These are phyloP conservation scores for Diaporthe sp. DNA, from an alignment of 2,329 filamentous ascomycete species.

Conservation along the genomic window DNA sequence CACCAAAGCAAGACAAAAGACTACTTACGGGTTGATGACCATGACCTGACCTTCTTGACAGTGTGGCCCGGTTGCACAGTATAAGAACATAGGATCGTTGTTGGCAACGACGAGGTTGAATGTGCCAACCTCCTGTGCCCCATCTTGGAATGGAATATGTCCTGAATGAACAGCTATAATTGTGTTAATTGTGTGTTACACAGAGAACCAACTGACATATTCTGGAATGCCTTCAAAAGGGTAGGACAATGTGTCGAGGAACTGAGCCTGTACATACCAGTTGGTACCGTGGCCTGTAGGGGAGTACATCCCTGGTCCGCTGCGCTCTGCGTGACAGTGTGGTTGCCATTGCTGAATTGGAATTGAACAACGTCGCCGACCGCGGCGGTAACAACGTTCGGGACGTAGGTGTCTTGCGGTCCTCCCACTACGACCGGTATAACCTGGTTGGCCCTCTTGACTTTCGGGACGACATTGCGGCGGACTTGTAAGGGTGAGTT, in stretches of 20 bases:
- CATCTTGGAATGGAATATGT: constrained; percentile 55
- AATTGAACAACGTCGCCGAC: constrained; percentile 46
- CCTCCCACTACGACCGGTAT: constrained; percentile 44
- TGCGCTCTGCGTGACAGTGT: constrained; percentile 55
- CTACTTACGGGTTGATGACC: constrained; percentile 58
- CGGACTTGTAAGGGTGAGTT: constrained; percentile 3
- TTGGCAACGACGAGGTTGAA: constrained; percentile 64
- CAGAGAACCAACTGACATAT: too few species aligned
- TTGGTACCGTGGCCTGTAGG: constrained; percentile 49
- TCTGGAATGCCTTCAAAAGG: not conserved
- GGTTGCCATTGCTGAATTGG: constrained; percentile 47
- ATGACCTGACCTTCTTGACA: constrained; percentile 66
- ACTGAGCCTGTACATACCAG: not conserved
- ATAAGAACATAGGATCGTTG: constrained; percentile 63
- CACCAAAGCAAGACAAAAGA: not conserved
- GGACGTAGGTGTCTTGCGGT: constrained; percentile 41
- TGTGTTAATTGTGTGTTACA: not conserved
- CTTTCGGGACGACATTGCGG: constrained; percentile 22
- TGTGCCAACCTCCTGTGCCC: constrained; percentile 55
- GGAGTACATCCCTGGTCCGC: constrained; percentile 55
- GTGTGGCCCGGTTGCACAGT: constrained; percentile 64
- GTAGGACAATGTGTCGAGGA: too few species aligned
- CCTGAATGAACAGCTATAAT: constrained; percentile 55
- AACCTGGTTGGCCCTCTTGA: constrained; percentile 32
- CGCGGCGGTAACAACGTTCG: constrained; percentile 41